These are phyloP conservation scores for Chenopodium berlandieri DNA, from an alignment of 148 eudicot species.

Conservation along the genomic window DNA sequence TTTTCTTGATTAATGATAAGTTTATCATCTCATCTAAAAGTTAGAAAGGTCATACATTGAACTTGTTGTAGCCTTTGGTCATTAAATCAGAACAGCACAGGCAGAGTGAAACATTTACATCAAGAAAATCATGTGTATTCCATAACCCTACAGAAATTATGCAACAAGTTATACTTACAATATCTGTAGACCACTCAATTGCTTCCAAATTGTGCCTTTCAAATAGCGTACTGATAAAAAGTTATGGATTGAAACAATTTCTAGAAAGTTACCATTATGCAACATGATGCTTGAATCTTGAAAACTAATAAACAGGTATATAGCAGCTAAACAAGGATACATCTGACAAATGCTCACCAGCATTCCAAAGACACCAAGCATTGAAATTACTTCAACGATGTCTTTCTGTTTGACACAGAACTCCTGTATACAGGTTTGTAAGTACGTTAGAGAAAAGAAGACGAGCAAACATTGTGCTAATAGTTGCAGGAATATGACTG, in stretches of 20 bases:
- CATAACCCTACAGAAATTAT: not conserved
- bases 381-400: conserved; percentile 65
- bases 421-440: conserved; percentile 48
- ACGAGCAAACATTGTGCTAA: not conserved
- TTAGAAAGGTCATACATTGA: not conserved
- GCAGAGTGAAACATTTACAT: not conserved
- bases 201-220: conserved; percentile 63
- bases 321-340: conserved; percentile 55
- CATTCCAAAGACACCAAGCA: conserved; percentile 81
- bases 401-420: conserved; percentile 70
- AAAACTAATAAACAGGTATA: not conserved
- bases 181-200: conserved; percentile 58
- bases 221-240: conserved; percentile 43
- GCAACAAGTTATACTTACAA: conserved; percentile 48
- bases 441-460: not conserved
- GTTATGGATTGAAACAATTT: conserved; percentile 33
- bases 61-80: not conserved
- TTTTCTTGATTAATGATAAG: not conserved
- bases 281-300: not conserved
- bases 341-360: conserved; percentile 61
- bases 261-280: not conserved
- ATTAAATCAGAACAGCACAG: not conserved
- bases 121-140: not conserved
- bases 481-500: not conserved
- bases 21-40: not conserved